Evolutionary conservation across 768 basidiomycete genomes (phyloP).

Genomic region (Trametes maxima): DNA sequence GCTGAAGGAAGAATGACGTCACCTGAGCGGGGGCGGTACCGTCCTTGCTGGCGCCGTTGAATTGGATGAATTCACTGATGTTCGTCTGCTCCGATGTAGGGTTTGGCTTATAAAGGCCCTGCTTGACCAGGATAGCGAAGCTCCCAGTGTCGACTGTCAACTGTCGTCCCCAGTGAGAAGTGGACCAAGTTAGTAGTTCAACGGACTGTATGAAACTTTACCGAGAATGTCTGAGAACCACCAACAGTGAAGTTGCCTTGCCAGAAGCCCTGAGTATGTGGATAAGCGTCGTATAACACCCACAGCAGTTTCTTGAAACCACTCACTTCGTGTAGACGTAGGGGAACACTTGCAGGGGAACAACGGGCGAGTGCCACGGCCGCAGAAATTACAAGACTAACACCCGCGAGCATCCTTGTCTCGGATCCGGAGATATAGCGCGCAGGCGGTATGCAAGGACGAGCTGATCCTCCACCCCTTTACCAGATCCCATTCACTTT

Average conservation of each 20-base stretch:
- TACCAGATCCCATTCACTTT: too few relatives aligned
- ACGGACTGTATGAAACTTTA: neutral
- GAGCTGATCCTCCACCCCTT: neutral
- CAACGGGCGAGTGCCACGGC: neutral
- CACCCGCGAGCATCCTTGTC: neutral
- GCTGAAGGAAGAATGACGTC: neutral
- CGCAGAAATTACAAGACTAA: neutral
- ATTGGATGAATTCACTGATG: conserved; percentile 21
- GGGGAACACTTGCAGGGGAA: neutral
- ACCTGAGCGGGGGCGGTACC: conserved; percentile 6
- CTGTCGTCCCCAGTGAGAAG: neutral
- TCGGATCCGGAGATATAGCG: neutral
- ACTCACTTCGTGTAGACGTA: conserved; percentile 1
- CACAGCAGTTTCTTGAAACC: too few relatives aligned
- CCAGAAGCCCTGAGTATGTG: conserved; percentile 16
- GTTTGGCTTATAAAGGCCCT: conserved; percentile 17
- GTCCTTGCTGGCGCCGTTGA: conserved; percentile 19
- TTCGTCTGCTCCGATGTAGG: conserved; percentile 16
- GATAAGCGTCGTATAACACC: too few relatives aligned
- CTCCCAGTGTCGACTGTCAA: conserved; percentile 20
- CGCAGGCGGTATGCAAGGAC: neutral
- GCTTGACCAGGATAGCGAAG: conserved; percentile 13
- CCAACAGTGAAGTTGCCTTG: conserved; percentile 10
- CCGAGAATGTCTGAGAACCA: conserved; percentile 6
- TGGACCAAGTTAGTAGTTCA: neutral